These are phyloP conservation scores for Didymella segeticola DNA, from an alignment of 2,329 filamentous ascomycete species.

Conservation along the genomic window DNA sequence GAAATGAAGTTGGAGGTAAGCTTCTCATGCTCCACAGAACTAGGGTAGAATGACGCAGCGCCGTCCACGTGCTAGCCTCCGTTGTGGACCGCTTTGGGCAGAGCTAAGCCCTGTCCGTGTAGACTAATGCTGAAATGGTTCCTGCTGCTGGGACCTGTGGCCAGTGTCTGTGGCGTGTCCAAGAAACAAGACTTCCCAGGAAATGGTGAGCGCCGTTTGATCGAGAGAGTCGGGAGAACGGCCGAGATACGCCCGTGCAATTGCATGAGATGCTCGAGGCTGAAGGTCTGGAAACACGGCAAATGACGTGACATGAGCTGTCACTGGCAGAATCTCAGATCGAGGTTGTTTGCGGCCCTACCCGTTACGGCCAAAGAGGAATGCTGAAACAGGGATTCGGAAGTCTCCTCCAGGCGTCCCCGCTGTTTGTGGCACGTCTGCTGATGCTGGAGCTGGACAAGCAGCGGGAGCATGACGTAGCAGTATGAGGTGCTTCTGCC, in stretches of 20 bases:
- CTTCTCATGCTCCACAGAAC: slow-evolving; percentile 32
- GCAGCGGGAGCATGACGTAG: slow-evolving; percentile 30
- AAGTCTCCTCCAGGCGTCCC: slow-evolving; percentile 3
- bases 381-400: slow-evolving; percentile 28
- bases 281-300: slow-evolving; percentile 13
- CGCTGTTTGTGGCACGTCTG: slow-evolving; percentile 28
- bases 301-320: slow-evolving; percentile 23
- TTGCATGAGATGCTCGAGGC: slow-evolving; percentile 5
- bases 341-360: slow-evolving; percentile 21
- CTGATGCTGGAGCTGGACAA: slow-evolving; percentile 18
- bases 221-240: not conserved
- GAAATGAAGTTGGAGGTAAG: slow-evolving; percentile 32
- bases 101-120: slow-evolving; percentile 15
- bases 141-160: slow-evolving; percentile 20
- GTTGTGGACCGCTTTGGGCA: slow-evolving; percentile 16
- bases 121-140: slow-evolving; percentile 10
- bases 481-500: slow-evolving; percentile 14
- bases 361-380: slow-evolving; percentile 16
- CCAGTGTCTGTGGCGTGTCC: slow-evolving; percentile 25
- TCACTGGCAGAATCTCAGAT: slow-evolving; percentile 19
- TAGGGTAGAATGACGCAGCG: slow-evolving; percentile 37
- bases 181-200: slow-evolving; percentile 6
- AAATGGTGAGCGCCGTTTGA: slow-evolving; percentile 8
- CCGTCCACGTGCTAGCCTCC: slow-evolving; percentile 24
- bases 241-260: slow-evolving; percentile 6